Conservation (phyloP, 495 filamentous ascomycete genomes). For the Trichoderma orchidacearum region DNA sequence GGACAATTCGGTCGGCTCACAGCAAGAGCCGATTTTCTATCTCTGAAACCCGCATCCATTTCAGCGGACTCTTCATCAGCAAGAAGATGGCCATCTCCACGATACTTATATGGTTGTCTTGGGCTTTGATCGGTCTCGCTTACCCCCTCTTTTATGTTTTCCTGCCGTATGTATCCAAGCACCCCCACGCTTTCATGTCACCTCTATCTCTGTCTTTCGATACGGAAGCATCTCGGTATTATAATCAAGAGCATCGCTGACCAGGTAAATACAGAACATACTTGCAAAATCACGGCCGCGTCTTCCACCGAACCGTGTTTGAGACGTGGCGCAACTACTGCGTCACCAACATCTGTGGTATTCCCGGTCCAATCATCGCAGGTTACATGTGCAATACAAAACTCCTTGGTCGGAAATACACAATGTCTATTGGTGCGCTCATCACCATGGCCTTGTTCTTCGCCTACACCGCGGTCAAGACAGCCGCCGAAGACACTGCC, state of each 20-base stretch:
- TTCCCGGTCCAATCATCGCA: slow-evolving; percentile 52
- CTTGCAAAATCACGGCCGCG: slow-evolving; percentile 21
- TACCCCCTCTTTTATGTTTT: slow-evolving; percentile 63
- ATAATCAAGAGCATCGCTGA: no score
- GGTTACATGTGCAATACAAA: slow-evolving; percentile 46
- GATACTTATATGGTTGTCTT: slow-evolving; percentile 51
- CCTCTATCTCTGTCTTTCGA: no score
- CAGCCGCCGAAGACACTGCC: slow-evolving; percentile 42
- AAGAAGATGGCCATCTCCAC: slow-evolving; percentile 47
- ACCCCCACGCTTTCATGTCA: no score
- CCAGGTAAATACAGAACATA: slow-evolving; percentile 14
- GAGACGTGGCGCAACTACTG: slow-evolving; percentile 61
- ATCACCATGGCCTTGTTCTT: slow-evolving; percentile 56
- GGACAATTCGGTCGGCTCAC: slow-evolving; percentile 23
- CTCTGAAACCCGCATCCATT: slow-evolving; percentile 37
- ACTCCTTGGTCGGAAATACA: slow-evolving; percentile 46
- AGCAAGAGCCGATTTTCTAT: slow-evolving; percentile 30
- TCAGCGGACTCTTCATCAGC: slow-evolving; percentile 51
- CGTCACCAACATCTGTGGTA: slow-evolving; percentile 47
- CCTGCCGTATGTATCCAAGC: slow-evolving; percentile 25
- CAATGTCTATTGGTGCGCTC: slow-evolving; percentile 51
- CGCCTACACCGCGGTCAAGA: slow-evolving; percentile 50
- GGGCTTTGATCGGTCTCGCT: slow-evolving; percentile 56
- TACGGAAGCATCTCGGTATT: no score
- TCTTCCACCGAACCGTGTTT: slow-evolving; percentile 27